Percentiles rank a stretch among this genome's conserved stretches.
Conservation (phyloP, 768 basidiomycete genomes). For the Leccinum subgranulosum region DNA sequence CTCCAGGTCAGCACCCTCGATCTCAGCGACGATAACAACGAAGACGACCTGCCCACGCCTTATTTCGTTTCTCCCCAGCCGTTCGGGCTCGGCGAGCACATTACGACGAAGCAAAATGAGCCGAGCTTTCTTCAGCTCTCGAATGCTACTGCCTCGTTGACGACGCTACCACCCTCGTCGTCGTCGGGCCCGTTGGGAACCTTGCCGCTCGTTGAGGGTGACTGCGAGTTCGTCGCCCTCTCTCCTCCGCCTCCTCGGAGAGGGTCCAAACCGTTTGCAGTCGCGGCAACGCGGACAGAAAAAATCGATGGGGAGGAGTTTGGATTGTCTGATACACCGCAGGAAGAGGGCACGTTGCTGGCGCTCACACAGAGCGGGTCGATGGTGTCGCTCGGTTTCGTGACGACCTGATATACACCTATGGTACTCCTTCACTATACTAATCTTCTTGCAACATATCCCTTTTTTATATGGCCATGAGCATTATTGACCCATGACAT, state of each 20-base stretch:
- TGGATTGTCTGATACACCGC: constrained; percentile 3
- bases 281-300: constrained; percentile 12
- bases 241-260: constrained; percentile 69
- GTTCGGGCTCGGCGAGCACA: constrained; percentile 55
- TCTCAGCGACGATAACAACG: constrained; percentile 22
- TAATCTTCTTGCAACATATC: constrained; percentile 14
- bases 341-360: constrained; percentile 16
- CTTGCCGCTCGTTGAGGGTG: constrained; percentile 22
- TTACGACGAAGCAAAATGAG: constrained; percentile 48
- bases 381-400: constrained; percentile 50
- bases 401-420: constrained; percentile 35
- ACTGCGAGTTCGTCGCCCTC: constrained; percentile 45
- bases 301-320: constrained; percentile 4
- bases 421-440: constrained; percentile 3
- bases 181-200: constrained; percentile 2
- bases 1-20: constrained; percentile 27
- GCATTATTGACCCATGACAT: not conserved
- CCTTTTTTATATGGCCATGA: not conserved
- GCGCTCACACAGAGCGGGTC: constrained; percentile 51
- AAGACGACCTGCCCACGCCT: constrained; percentile 30
- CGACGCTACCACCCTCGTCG: constrained; percentile 22
- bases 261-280: constrained; percentile 47
- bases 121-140: constrained; percentile 59
- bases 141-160: constrained; percentile 39
- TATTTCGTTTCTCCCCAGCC: constrained; percentile 9